Percentiles rank a stretch among this genome's conserved stretches.
Conservation (phyloP, 345 rosid species). For the Brassica cretica region DNA sequence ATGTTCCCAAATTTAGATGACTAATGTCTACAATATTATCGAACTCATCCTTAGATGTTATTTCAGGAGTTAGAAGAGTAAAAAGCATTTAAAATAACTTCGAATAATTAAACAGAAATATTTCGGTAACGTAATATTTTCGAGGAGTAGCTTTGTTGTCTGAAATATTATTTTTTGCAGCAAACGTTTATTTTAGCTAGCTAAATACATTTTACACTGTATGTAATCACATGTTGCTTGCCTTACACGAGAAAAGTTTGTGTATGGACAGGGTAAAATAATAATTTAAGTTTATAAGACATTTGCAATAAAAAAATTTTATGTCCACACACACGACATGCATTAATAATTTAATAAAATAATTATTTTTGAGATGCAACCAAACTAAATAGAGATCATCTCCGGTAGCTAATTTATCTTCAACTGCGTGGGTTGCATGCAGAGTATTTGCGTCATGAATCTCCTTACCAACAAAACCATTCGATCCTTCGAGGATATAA, state of each 20-base stretch:
- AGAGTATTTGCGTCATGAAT: constrained; percentile 3
- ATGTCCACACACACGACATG: not conserved
- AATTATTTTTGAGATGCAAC: not conserved
- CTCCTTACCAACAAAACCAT: constrained; percentile 45
- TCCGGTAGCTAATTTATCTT: not conserved
- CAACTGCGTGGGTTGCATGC: not conserved
- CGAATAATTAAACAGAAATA: too few relatives aligned
- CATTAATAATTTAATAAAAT: not conserved
- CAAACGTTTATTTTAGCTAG: not conserved
- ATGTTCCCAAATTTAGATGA: not conserved
- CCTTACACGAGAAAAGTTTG: not conserved
- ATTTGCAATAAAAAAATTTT: not conserved
- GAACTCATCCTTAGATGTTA: too few relatives aligned
- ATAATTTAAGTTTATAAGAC: too few relatives aligned
- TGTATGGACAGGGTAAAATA: not conserved
- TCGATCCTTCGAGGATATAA: constrained; percentile 34
- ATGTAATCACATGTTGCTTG: not conserved
- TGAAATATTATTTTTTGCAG: not conserved
- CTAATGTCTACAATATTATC: not conserved
- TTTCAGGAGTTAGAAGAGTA: too few relatives aligned
- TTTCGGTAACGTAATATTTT: not conserved
- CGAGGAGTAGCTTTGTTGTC: not conserved
- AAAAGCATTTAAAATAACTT: too few relatives aligned
- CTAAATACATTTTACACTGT: not conserved
- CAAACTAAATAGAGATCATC: not conserved